Evolutionary conservation across 306 rosid genomes (phyloP).

Genomic region (Cicer yamashitae): DNA sequence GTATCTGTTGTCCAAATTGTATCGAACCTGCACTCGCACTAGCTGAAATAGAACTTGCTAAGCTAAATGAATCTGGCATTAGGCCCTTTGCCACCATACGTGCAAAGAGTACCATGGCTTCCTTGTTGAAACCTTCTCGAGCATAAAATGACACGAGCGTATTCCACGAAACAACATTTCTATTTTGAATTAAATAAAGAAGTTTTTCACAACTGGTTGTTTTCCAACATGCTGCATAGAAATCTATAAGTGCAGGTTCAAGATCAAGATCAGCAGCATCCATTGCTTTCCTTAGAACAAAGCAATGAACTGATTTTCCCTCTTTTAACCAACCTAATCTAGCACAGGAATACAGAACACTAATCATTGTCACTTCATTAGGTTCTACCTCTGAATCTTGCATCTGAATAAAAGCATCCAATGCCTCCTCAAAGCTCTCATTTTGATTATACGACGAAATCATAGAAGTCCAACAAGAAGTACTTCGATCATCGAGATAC

Average conservation of each 20-base stretch:
- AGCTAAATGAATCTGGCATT: slow-evolving; percentile 78
- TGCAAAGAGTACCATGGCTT: slow-evolving; percentile 64
- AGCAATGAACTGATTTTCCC: slow-evolving; percentile 80
- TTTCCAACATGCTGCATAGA: slow-evolving; percentile 68
- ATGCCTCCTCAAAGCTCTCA: slow-evolving; percentile 57
- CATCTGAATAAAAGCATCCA: slow-evolving; percentile 59
- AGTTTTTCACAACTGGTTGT: slow-evolving; percentile 55
- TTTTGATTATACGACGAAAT: slow-evolving; percentile 71
- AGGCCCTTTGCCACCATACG: slow-evolving; percentile 62
- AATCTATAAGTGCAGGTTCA: slow-evolving; percentile 71
- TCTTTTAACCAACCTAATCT: slow-evolving; percentile 68
- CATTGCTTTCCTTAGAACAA: slow-evolving; percentile 62
- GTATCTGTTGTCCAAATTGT: slow-evolving; percentile 76
- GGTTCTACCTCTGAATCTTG: slow-evolving; percentile 59
- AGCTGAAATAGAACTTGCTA: slow-evolving; percentile 84
- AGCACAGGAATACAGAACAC: slow-evolving; percentile 66
- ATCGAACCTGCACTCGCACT: slow-evolving; percentile 65
- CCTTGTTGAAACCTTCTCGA: slow-evolving; percentile 58
- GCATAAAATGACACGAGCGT: slow-evolving; percentile 66
- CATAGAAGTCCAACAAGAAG: slow-evolving; percentile 81
- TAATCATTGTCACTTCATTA: slow-evolving; percentile 69
- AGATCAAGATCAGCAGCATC: slow-evolving; percentile 59
- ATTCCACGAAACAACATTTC: slow-evolving; percentile 68
- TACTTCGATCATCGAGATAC: slow-evolving; percentile 41
- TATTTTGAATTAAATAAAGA: slow-evolving; percentile 56